phyloP scores from a whole-genome alignment of 179 eudicot species.

The Silene coronaria region DNA sequence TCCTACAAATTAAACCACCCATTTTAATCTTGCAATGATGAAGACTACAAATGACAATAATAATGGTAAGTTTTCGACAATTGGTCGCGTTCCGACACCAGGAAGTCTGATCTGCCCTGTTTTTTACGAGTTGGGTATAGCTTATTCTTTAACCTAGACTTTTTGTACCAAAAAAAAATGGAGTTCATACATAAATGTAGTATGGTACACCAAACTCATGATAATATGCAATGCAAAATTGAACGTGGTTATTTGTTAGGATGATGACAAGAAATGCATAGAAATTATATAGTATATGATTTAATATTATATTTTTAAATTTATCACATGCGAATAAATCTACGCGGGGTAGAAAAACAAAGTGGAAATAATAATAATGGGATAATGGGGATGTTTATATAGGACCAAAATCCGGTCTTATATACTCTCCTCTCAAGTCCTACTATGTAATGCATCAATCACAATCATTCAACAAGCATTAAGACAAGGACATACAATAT shows the following conservation, averaged over 20 bases:
- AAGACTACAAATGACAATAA: slow-evolving; percentile 24
- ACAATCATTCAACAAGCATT: slow-evolving; percentile 19
- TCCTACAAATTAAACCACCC: slow-evolving; percentile 15
- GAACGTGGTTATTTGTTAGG: neutral
- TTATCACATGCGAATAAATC: neutral
- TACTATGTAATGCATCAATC: slow-evolving; percentile 15
- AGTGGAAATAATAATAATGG: neutral
- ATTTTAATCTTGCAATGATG: slow-evolving; percentile 30
- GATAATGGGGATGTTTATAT: slow-evolving; percentile 1
- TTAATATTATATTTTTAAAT: neutral
- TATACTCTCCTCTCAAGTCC: neutral
- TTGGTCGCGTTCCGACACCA: slow-evolving; percentile 42
- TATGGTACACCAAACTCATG: too few species aligned
- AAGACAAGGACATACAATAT: slow-evolving; percentile 23
- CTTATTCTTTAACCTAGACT: too few species aligned
- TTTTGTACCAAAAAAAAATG: too few species aligned
- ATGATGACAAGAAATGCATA: neutral
- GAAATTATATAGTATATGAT: neutral
- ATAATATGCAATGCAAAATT: neutral
- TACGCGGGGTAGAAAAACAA: neutral
- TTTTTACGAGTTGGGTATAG: too few species aligned
- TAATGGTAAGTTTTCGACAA: slow-evolving; percentile 15
- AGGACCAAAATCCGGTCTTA: neutral
- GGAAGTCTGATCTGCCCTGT: too few species aligned
- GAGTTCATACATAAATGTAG: too few species aligned